Base-by-base conservation (phyloP, 2,329 filamentous ascomycete species). In the Penicillium sp. region DNA sequence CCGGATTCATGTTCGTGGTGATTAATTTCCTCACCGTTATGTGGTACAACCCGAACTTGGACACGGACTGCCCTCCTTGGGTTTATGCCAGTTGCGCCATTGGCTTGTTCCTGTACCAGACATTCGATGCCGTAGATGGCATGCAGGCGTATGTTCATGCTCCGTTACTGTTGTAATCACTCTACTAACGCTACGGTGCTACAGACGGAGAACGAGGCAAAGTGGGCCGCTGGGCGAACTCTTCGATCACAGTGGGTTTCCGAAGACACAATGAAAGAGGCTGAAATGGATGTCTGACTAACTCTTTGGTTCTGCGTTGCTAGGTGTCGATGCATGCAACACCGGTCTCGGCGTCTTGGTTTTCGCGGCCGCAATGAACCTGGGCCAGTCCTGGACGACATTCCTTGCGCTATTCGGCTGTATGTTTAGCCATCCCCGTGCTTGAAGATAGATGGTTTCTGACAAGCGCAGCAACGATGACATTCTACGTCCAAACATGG, bases 401-500 rank as follows among this genome's bases (percentile, higher is more conserved):
- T 84, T 96, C 11, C 75, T 89, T 51, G 83, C 81, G 4, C 80
- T 96, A 13, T 95, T 95, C 73, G 88, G 86, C 60, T 86, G 88
- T 89, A 75, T 55, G 82, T 72, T 29, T 14, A 22, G n/a, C 6
- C 28, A 22, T 34, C 27, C 14, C 7, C 6, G n/a, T 28, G 9
- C 14, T 3, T 14, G 9, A 13, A 31, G 12, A 8, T 43, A 30
- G 16, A 43, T 41, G 2, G 4, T 19, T 25, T 42, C 48, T 62
- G 38, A 60, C 41, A 19, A 36, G 11, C 29, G 28, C 45, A 89
- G 86, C 88, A 6, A 82, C 92, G 51, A 77, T 95, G 62, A 96
- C 93, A n/a, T 99, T 99, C 72, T 97, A 97, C 71, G 87, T 97
- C 35, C 93, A 97, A 70, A 97, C 93, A 29, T 99, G 93, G 93